Evolutionary conservation across 768 basidiomycete genomes (phyloP).

Genomic region (Kwoniella sp.): DNA sequence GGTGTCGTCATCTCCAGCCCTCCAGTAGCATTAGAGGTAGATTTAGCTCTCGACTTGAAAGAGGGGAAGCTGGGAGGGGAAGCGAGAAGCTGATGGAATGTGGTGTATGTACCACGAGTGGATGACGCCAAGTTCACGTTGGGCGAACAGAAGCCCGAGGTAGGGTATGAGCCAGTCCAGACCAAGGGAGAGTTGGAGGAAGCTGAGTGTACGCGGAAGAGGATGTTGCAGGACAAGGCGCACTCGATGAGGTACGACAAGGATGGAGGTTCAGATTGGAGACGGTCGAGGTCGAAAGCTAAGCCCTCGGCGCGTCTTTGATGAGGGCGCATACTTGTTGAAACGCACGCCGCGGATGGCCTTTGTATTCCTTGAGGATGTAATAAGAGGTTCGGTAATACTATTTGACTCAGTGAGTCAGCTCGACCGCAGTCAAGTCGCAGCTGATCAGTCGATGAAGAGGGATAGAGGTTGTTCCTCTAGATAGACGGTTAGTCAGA

Average conservation of each 20-base stretch:
- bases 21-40: background rate
- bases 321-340: no score
- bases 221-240: slow-evolving; percentile 2
- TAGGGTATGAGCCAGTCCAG: background rate
- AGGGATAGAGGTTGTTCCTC: no score
- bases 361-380: no score
- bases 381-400: no score
- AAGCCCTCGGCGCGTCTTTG: background rate
- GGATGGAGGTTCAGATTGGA: background rate
- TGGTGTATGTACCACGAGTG: background rate
- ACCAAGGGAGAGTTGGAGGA: slow-evolving; percentile 15
- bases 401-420: no score
- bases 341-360: no score
- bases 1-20: background rate
- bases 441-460: no score
- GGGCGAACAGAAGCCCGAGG: slow-evolving; percentile 18
- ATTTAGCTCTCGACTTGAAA: no score
- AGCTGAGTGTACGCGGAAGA: slow-evolving; percentile 9
- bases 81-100: slow-evolving; percentile 3
- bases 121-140: slow-evolving; percentile 6
- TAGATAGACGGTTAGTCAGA: no score
- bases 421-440: no score
- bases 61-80: background rate
- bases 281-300: background rate
- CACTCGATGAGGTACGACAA: background rate